Conservation (phyloP, 176 grass and related monocot genomes). For the Zoysia japonica region DNA sequence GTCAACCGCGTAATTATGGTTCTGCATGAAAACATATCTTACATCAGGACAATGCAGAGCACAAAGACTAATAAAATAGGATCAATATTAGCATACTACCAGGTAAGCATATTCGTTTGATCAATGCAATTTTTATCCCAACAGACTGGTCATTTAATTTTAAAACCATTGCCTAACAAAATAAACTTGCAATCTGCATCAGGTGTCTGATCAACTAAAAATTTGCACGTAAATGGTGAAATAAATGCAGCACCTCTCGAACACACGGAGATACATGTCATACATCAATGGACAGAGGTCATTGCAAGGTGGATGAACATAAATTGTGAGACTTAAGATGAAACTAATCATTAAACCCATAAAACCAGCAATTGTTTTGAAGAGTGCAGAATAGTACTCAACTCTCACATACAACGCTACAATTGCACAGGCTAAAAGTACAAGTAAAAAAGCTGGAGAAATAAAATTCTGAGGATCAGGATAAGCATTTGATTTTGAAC, state of each 20-base stretch:
- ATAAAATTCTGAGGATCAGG: neutral
- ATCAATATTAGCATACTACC: neutral
- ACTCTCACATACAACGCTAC: too few relatives aligned
- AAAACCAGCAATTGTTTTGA: neutral
- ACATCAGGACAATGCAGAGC: neutral
- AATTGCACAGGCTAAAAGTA: neutral
- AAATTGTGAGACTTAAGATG: neutral
- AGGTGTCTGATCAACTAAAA: neutral
- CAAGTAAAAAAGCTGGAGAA: neutral
- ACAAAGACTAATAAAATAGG: neutral
- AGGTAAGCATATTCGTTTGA: neutral
- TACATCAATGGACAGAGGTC: neutral
- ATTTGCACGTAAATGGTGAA: neutral
- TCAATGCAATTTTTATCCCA: neutral
- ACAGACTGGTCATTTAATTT: neutral
- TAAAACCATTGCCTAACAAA: neutral
- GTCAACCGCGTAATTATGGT: conserved; percentile 85
- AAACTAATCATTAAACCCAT: neutral
- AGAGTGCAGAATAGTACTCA: neutral
- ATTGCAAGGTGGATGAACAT: neutral
- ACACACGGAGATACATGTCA: neutral
- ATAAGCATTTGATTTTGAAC: neutral
- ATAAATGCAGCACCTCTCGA: conserved; percentile 1
- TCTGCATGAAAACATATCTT: conserved; percentile 47
- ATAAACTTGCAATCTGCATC: neutral